Percentiles rank a stretch among this genome's conserved stretches.
Conservation (phyloP, 768 basidiomycete genomes). For the Pseudohyphozyma bogoriensis region DNA sequence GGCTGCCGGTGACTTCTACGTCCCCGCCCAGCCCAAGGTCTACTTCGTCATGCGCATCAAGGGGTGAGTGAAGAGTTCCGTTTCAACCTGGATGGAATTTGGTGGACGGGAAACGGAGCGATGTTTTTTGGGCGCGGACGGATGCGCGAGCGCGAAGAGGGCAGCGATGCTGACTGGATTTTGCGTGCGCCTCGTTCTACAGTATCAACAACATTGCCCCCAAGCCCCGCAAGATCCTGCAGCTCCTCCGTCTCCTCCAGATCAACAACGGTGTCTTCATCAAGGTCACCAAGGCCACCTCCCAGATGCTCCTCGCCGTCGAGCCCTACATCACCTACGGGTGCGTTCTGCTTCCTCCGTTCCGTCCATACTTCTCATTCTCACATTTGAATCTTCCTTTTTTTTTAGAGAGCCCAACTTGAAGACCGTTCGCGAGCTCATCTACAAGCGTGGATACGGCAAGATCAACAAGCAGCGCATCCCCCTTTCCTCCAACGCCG, state of each 20-base stretch:
- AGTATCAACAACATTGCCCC: constrained; percentile 99
- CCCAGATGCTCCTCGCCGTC: constrained; percentile 94
- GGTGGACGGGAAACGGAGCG: too few species aligned
- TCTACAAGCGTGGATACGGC: constrained; percentile 99
- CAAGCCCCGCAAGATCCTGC: constrained; percentile 97
- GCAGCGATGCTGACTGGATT: too few species aligned
- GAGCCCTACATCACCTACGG: constrained; percentile 98
- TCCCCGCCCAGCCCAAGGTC: constrained; percentile 90
- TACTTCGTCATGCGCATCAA: constrained; percentile 96
- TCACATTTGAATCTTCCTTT: neutral
- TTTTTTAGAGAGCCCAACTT: constrained; percentile 75
- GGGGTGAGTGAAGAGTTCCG: constrained; percentile 56
- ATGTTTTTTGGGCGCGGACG: constrained; percentile 1
- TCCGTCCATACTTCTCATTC: constrained; percentile 2
- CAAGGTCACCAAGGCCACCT: constrained; percentile 89
- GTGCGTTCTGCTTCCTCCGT: constrained; percentile 42
- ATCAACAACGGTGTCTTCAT: constrained; percentile 99
- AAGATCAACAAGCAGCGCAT: constrained; percentile 97
- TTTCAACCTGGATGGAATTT: too few species aligned
- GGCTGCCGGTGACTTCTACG: constrained; percentile 89
- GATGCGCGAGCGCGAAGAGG: constrained; percentile 14
- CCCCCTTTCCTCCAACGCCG: constrained; percentile 81
- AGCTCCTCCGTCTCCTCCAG: constrained; percentile 94
- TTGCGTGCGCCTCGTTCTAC: neutral
- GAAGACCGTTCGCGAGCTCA: constrained; percentile 88